Evolutionary conservation across 164 flowering plant genomes (phyloP).

Genomic region (Hamamelis virginiana): DNA sequence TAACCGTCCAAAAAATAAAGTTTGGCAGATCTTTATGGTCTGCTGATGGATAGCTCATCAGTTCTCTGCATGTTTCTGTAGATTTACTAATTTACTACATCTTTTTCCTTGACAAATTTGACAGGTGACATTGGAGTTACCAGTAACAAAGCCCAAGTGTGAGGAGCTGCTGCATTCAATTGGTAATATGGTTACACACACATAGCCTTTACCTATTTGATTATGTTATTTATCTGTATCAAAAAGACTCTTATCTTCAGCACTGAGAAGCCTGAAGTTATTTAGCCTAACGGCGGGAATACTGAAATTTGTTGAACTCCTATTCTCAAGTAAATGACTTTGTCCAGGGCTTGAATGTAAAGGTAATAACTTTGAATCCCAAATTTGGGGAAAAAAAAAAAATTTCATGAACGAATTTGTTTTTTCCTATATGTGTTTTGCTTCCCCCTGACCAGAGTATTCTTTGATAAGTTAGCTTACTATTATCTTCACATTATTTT

Average conservation of each 20-base stretch:
- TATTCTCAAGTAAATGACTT: no score
- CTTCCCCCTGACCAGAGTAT: background rate
- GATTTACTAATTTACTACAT: background rate
- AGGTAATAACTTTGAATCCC: background rate
- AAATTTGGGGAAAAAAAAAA: background rate
- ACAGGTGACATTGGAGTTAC: constrained; percentile 75
- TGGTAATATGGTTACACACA: constrained; percentile 35
- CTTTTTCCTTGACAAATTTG: background rate
- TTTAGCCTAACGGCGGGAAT: background rate
- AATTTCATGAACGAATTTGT: background rate
- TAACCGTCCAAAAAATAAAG: no score
- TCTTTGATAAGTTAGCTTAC: background rate
- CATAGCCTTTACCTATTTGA: constrained; percentile 13
- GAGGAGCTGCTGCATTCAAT: constrained; percentile 42
- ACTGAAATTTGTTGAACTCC: background rate
- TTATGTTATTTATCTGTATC: constrained; percentile 2
- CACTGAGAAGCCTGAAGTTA: constrained; percentile 1
- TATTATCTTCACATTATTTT: background rate
- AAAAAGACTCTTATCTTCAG: background rate
- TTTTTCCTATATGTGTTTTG: background rate
- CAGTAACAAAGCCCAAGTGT: constrained; percentile 34
- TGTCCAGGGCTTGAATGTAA: no score
- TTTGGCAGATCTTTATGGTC: no score
- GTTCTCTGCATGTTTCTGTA: background rate
- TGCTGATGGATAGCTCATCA: background rate